Evolutionary conservation across 768 basidiomycete species (phyloP), one percentile per base, ranked within the genome.

Genomic region (Candolleomyces efflorescens): DNA sequence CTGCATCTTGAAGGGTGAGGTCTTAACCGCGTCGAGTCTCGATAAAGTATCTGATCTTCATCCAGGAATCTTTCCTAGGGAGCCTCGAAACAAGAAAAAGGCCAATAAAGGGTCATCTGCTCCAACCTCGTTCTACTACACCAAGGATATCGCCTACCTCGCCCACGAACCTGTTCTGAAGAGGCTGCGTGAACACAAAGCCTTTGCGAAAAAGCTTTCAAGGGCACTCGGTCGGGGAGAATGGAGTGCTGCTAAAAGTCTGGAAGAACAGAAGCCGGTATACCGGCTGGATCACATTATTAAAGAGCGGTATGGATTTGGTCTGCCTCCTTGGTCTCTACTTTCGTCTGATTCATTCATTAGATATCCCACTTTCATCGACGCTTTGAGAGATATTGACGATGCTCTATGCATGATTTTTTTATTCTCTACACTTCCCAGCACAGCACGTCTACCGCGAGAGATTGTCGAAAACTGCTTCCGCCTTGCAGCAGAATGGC

Each of bases 101-200:
- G 97, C 96, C 38, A 98, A 98, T 77, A 98, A 97, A 71, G 97
- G 96, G 1, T 96, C 93, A 3, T 94, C 94, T 53, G 95, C 93
- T 0, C 94, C 95, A 3, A 94, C 97, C 0, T 93, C 94, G 2
- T 99, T 98, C 76, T 99, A 99, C 76, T 98, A 98, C 70, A 79
- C 92, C 24, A 99, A 99, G 75, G 97, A 99, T 69, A 96, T 99
- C 62, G 90, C 92, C 56, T 98, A 96, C 73, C 85, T 99, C 36
- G 87, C 93, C 4, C 97, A 99, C 71, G 97, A 99, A 69, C 97
- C 97, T 1, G 86, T 98, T 11, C 78, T 99, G 23, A 86, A 85
- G 70, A 97, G 93, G 71, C 79, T 99, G 52, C 79, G 97, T 67
- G 94, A 98, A 69, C 97, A 99, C 77, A 99, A 99, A 71, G 88